Evolutionary conservation across 768 basidiomycete genomes (phyloP).

Genomic region (Suillus decipiens): DNA sequence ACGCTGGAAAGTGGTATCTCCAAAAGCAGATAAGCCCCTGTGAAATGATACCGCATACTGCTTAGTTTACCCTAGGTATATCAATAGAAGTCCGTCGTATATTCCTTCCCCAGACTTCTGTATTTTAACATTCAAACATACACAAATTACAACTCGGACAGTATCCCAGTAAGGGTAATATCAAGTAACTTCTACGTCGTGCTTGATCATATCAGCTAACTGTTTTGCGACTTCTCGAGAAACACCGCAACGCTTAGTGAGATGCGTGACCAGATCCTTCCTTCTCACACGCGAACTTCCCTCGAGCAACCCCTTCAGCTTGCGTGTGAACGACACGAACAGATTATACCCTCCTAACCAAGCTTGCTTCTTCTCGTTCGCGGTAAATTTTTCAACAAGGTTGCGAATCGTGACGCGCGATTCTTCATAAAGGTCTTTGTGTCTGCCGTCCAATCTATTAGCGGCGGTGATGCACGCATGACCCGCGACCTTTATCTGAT

Average conservation of each 20-base stretch:
- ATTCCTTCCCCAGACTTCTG: no score
- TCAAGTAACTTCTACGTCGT: conserved; percentile 5
- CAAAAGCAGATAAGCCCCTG: no score
- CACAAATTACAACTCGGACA: no score
- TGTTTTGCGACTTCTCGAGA: conserved; percentile 26
- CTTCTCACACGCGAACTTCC: conserved; percentile 15
- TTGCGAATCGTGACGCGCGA: background rate
- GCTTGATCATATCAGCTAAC: conserved; percentile 25
- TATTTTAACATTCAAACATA: no score
- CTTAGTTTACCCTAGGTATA: no score
- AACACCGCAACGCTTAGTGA: conserved; percentile 29
- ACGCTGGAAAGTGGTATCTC: no score
- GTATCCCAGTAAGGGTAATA: background rate
- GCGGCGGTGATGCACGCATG: conserved; percentile 37
- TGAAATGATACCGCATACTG: no score
- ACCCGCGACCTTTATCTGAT: conserved; percentile 28
- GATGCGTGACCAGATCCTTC: conserved; percentile 20
- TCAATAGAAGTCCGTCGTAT: no score
- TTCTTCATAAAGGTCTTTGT: background rate
- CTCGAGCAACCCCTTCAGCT: conserved; percentile 20
- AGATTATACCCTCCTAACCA: conserved; percentile 18
- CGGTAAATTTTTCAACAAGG: background rate
- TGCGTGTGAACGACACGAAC: conserved; percentile 18
- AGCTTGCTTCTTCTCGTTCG: background rate
- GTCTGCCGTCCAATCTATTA: conserved; percentile 13